phyloP scores from a whole-genome alignment of 2,329 filamentous ascomycete genomes.

The Fusarium albidum region DNA sequence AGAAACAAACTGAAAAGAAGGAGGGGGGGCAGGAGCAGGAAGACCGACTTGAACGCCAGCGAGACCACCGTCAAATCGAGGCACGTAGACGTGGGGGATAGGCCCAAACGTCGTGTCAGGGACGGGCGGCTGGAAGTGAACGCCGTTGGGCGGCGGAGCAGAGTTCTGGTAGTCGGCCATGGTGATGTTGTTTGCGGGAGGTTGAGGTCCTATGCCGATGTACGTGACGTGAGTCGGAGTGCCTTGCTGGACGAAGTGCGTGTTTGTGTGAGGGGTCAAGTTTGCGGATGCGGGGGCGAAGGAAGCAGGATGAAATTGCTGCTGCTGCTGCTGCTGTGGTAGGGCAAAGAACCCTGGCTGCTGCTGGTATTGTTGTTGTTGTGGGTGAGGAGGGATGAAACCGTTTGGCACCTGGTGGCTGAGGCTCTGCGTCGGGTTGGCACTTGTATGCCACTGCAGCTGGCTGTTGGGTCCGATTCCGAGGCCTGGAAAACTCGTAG shows the following conservation, averaged over 20 bases:
- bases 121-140: constrained; percentile 66
- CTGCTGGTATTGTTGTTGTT: constrained; percentile 31
- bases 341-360: constrained; percentile 8
- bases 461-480: constrained; percentile 34
- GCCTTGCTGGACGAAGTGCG: constrained; percentile 3
- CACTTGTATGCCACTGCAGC: constrained; percentile 46
- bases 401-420: constrained; percentile 36
- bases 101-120: constrained; percentile 65
- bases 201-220: constrained; percentile 37
- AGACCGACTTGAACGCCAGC: constrained; percentile 46
- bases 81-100: constrained; percentile 63
- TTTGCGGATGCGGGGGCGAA: constrained; percentile 20
- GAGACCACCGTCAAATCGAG: constrained; percentile 56
- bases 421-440: constrained; percentile 46
- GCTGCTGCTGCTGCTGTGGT: constrained; percentile 7
- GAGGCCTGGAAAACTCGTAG: constrained; percentile 42
- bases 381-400: constrained; percentile 28
- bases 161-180: constrained; percentile 53
- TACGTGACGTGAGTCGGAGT: constrained; percentile 36
- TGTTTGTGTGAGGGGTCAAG: neutral
- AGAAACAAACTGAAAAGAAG: constrained; percentile 37
- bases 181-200: constrained; percentile 37
- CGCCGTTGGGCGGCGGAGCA: constrained; percentile 51
- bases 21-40: constrained; percentile 38
- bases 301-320: constrained; percentile 23